Conservation (phyloP, 1,139 yeast species). For the Chernovozyma aurita region DNA sequence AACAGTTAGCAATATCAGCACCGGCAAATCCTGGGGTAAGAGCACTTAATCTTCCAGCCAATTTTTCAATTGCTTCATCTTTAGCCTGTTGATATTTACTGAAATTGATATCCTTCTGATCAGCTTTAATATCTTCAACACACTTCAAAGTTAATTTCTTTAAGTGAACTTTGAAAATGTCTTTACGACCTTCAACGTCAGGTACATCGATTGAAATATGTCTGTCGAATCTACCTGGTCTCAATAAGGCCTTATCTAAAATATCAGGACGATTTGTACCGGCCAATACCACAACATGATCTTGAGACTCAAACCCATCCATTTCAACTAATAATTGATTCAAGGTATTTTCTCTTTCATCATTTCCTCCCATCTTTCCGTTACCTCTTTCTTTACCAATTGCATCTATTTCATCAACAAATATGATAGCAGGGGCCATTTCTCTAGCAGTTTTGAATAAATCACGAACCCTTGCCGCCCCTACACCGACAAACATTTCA, state of each 20-base stretch:
- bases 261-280: conserved; percentile 84
- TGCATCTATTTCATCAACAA: conserved; percentile 83
- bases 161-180: conserved; percentile 68
- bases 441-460: conserved; percentile 74
- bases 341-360: conserved; percentile 76
- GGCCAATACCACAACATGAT: conserved; percentile 76
- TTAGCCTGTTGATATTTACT: conserved; percentile 47
- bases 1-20: conserved; percentile 81
- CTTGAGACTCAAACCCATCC: conserved; percentile 76
- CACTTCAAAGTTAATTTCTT: conserved; percentile 44
- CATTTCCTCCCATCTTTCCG: conserved; percentile 65
- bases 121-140: conserved; percentile 39
- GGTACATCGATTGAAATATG: conserved; percentile 72
- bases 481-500: conserved; percentile 82
- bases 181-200: conserved; percentile 74
- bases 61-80: conserved; percentile 47
- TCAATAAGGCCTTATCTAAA: conserved; percentile 67
- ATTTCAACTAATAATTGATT: conserved; percentile 78
- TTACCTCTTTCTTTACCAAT: conserved; percentile 77
- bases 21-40: conserved; percentile 84
- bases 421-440: conserved; percentile 75
- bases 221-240: conserved; percentile 85
- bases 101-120: conserved; percentile 37
- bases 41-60: conserved; percentile 71
- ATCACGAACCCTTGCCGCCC: conserved; percentile 80